Evolutionary conservation across 345 rosid species (phyloP).

Genomic region (Lumnitzera littorea): DNA sequence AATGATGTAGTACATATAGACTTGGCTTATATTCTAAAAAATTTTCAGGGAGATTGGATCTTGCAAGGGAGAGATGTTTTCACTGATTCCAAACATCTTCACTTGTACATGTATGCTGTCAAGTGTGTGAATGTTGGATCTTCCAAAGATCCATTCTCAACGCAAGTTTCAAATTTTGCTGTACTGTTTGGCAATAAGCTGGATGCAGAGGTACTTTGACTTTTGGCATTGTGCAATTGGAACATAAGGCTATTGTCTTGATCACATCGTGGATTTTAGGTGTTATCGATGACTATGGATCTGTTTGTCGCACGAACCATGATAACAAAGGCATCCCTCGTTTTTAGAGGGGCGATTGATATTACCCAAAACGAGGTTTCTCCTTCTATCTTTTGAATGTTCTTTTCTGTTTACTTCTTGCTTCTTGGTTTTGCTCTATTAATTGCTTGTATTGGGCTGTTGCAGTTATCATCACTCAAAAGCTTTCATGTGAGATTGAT

Average conservation of each 20-base stretch:
- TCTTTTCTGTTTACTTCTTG: conserved; percentile 1
- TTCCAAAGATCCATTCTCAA: conserved; percentile 83
- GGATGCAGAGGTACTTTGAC: conserved; percentile 92
- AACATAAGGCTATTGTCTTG: conserved; percentile 9
- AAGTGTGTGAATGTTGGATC: conserved; percentile 53
- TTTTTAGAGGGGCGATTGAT: conserved; percentile 61
- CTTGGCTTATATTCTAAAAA: neutral
- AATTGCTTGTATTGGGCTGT: conserved; percentile 11
- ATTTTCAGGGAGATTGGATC: conserved; percentile 94
- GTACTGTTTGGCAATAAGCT: conserved; percentile 96
- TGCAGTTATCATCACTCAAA: conserved; percentile 91
- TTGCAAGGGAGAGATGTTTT: conserved; percentile 58
- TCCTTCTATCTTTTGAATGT: conserved; percentile 5
- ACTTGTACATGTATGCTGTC: conserved; percentile 70
- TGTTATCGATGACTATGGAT: conserved; percentile 99
- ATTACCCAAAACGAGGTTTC: conserved; percentile 79
- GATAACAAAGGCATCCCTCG: conserved; percentile 93
- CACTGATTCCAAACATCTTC: conserved; percentile 41
- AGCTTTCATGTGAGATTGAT: conserved; percentile 90
- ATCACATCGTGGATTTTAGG: conserved; percentile 34
- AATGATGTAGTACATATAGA: too few relatives aligned
- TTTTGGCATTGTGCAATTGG: neutral
- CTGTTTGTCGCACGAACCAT: conserved; percentile 99
- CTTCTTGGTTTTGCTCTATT: conserved; percentile 4
- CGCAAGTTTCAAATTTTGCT: conserved; percentile 81